A percentile compares a stretch with the other conserved stretches of the same genome.
Evolutionary conservation across 768 basidiomycete genomes (phyloP).

Genomic region (Crepidotus variabilis): DNA sequence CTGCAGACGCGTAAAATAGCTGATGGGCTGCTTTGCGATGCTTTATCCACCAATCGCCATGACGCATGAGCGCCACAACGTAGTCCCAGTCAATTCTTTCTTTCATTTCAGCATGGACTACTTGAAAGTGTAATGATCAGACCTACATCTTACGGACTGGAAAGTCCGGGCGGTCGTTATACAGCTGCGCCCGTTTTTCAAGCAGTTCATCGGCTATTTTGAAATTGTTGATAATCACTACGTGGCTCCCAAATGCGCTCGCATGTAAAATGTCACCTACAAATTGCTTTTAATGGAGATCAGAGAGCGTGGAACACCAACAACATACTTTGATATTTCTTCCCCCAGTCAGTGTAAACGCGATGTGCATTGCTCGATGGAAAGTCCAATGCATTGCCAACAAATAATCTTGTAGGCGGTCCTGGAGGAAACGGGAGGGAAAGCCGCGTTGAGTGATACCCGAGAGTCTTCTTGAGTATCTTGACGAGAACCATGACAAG

Average conservation of each 20-base stretch:
- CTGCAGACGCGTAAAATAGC: slow-evolving; percentile 21
- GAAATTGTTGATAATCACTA: slow-evolving; percentile 20
- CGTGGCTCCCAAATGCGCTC: slow-evolving; percentile 16
- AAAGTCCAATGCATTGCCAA: slow-evolving; percentile 19
- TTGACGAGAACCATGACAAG: too few species aligned
- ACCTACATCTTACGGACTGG: slow-evolving; percentile 2
- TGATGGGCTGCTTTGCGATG: slow-evolving; percentile 33
- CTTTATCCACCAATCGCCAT: slow-evolving; percentile 32
- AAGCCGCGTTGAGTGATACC: too few species aligned
- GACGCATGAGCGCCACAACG: slow-evolving; percentile 29
- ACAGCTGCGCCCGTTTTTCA: slow-evolving; percentile 2
- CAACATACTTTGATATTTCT: slow-evolving; percentile 1
- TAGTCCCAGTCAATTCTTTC: slow-evolving; percentile 31
- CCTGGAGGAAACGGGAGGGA: slow-evolving; percentile 18
- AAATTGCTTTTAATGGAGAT: not conserved
- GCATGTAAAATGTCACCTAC: slow-evolving; percentile 20
- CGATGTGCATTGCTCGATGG: slow-evolving; percentile 1
- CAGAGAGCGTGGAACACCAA: not conserved
- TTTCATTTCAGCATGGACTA: not conserved
- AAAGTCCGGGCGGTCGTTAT: slow-evolving; percentile 5
- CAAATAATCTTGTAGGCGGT: slow-evolving; percentile 20
- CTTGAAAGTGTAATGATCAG: not conserved
- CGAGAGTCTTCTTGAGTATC: too few species aligned
- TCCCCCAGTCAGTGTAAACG: slow-evolving; percentile 6
- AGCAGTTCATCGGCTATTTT: slow-evolving; percentile 9